Conservation (phyloP, 441 rosid genomes). For the Isatis lusitanica region DNA sequence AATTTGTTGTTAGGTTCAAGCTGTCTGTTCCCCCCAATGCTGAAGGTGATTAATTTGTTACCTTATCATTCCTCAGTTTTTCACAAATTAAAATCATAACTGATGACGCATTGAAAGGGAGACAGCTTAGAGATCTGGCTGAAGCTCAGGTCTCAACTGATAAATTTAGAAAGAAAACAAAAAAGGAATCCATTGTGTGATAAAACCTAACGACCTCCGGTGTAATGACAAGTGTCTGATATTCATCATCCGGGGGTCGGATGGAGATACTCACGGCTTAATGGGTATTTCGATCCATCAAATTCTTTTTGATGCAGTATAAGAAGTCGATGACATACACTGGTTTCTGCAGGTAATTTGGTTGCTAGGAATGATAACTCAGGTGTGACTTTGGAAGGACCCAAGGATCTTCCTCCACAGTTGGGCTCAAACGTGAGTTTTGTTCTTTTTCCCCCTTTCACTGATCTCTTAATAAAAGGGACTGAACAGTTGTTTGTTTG, state of each 20-base stretch:
- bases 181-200: constrained; percentile 38
- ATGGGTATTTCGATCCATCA: constrained; percentile 40
- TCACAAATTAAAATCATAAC: constrained; percentile 33
- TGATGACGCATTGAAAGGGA: constrained; percentile 46
- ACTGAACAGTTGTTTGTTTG: neutral
- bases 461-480: neutral
- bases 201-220: constrained; percentile 41
- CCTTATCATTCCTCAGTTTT: constrained; percentile 7
- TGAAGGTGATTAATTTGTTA: constrained; percentile 70
- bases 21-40: constrained; percentile 41
- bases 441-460: neutral
- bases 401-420: constrained; percentile 36
- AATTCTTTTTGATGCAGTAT: constrained; percentile 31
- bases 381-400: constrained; percentile 54
- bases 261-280: constrained; percentile 45
- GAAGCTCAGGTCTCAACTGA: constrained; percentile 42
- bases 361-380: constrained; percentile 60
- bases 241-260: constrained; percentile 47
- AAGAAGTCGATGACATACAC: constrained; percentile 41
- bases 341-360: constrained; percentile 50
- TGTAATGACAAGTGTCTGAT: constrained; percentile 42
- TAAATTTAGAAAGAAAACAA: constrained; percentile 22
- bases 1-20: constrained; percentile 95
- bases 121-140: constrained; percentile 43
- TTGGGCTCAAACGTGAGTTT: constrained; percentile 35